phyloP scores from a whole-genome alignment of 202 grass and related monocot species.

The Panicum hallii region DNA sequence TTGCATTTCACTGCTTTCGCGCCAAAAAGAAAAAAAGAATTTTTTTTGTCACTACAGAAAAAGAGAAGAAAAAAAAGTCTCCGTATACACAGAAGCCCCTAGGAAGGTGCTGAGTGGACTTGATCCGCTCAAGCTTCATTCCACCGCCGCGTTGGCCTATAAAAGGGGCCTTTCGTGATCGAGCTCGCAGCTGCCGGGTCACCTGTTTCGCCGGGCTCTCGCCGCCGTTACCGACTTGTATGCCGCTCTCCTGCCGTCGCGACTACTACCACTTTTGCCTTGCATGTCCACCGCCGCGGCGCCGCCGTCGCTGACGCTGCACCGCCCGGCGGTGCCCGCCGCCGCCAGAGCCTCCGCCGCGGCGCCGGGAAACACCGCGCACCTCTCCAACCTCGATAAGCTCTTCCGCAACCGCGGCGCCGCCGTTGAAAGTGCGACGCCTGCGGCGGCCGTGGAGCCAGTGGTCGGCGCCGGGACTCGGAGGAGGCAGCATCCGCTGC shows the following conservation, averaged over 20 bases:
- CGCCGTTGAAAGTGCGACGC: neutral
- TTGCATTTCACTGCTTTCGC: neutral
- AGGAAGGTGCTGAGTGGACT: constrained; percentile 51
- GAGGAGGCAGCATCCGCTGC: constrained; percentile 39
- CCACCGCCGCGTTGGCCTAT: neutral
- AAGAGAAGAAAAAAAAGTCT: neutral
- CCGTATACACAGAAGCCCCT: neutral
- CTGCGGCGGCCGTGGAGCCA: neutral
- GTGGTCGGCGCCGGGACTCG: neutral
- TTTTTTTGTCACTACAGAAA: neutral
- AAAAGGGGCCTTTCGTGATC: neutral
- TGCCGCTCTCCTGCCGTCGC: constrained; percentile 23
- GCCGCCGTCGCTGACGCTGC: constrained; percentile 36
- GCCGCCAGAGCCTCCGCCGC: neutral
- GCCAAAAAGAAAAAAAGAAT: neutral
- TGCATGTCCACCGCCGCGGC: constrained; percentile 54
- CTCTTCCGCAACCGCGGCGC: constrained; percentile 55
- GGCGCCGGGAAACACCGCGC: constrained; percentile 44
- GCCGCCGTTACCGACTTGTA: constrained; percentile 17
- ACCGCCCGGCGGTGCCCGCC: constrained; percentile 4
- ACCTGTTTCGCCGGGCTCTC: neutral
- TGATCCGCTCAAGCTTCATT: neutral
- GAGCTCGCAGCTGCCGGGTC: neutral
- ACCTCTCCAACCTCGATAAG: constrained; percentile 70
- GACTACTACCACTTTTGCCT: constrained; percentile 17